Base-by-base conservation (phyloP, 2,329 filamentous ascomycete genomes). In the Aspergillus spinulosporus region DNA sequence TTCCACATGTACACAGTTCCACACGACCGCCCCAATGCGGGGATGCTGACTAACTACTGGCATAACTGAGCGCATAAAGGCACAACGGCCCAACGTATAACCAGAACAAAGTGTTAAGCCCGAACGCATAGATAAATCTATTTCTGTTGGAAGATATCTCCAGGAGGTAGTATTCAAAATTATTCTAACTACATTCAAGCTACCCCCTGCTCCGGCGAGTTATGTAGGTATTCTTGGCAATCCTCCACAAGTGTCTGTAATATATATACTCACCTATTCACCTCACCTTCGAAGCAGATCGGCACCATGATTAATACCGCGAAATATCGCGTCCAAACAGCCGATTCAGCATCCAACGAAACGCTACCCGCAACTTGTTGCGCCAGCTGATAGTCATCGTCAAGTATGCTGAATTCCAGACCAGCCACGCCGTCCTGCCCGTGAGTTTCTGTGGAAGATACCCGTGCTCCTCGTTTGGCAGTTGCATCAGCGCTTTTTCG, bases 401-500 rank as follows among this genome's bases (percentile, higher is more conserved):
- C 49, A 78, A 64, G 58, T 78, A 78, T n/a, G 75, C 75, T 34
- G 71, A 72, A 51, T 74, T 74, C 76, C 76, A 78, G 6, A 78
- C 66, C n/a, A 76, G 49, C 62, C 69, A 74, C 5, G 76, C 76
- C 56, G 68, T 69, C 48, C 72, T 68, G 0, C 74, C 75, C 26
- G 69, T 76, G 32, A 78, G 57, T 5, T 72, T 70, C 28, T 68
- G 66, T 3, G 74, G 72, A 2, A 76, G 62, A 52, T 69, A 69
- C 11, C 64, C 67, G 34, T 63, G 4, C 43, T 58, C 26, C 2
- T 68, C 56, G 2, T 68, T 66, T 0, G 75, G 74, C 11, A 77
- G 69, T 64, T 86, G 83, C 69, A 86, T 76, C 49, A 86, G 69
- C 0, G 82, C 84, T 34, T 79, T 81, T 66, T 79, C 81, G 29